A percentile compares a stretch with the other conserved stretches of the same genome.
Evolutionary conservation across 306 rosid species (phyloP).

Genomic region (Glycine latifolia): DNA sequence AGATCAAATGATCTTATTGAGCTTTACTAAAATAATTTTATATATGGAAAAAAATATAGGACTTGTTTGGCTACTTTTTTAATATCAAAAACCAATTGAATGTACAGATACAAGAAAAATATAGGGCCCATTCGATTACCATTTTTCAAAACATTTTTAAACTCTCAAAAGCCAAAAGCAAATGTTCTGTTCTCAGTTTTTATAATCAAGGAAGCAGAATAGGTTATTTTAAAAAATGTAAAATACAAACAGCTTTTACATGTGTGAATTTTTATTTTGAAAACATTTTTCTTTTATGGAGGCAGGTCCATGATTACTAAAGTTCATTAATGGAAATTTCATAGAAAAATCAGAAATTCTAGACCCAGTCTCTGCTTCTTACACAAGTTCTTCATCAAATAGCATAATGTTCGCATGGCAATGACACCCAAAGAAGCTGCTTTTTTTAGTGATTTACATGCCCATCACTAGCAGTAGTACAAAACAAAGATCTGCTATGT

Average conservation of each 20-base stretch:
- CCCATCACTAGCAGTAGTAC: slow-evolving; percentile 6
- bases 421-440: too few relatives aligned
- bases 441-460: neutral
- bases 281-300: slow-evolving; percentile 20
- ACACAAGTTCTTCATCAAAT: neutral
- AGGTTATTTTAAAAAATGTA: neutral
- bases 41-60: neutral
- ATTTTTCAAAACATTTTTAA: neutral
- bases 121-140: neutral
- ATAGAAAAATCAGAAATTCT: neutral
- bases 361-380: neutral
- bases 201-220: slow-evolving; percentile 3
- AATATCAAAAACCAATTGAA: slow-evolving; percentile 27
- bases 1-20: slow-evolving; percentile 1
- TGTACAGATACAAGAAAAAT: slow-evolving; percentile 7
- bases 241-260: neutral
- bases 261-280: neutral
- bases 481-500: neutral
- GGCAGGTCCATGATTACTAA: neutral
- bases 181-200: neutral
- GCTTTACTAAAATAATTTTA: slow-evolving; percentile 15
- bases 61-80: neutral
- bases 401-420: neutral
- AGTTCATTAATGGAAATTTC: slow-evolving; percentile 5
- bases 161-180: slow-evolving; percentile 17